These are phyloP conservation scores for Fusarium pininemorale DNA, from an alignment of 2,329 filamentous ascomycete species.

Conservation along the genomic window DNA sequence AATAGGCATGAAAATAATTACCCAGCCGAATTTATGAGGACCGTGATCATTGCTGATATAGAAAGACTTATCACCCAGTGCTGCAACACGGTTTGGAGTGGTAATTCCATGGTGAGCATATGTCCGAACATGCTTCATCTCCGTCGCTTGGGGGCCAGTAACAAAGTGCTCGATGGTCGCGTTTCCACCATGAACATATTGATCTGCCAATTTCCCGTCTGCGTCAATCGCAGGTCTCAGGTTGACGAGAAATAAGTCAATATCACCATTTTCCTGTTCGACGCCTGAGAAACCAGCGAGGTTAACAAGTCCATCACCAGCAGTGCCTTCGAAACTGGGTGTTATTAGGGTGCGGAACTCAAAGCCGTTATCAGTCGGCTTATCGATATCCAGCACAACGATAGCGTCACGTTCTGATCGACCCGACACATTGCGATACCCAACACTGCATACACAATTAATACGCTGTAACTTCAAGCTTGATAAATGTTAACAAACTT, in stretches of 20 bases:
- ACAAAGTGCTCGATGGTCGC: conserved; percentile 31
- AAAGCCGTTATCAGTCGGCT: conserved; percentile 31
- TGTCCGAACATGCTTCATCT: conserved; percentile 32
- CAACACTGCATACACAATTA: conserved; percentile 12
- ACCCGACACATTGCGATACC: conserved; percentile 38
- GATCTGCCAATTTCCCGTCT: conserved; percentile 9
- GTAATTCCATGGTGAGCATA: conserved; percentile 18
- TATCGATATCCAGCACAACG: conserved; percentile 47
- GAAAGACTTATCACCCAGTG: conserved; percentile 1
- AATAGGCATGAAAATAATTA: neutral
- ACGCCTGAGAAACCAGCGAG: conserved; percentile 45
- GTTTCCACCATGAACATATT: conserved; percentile 23
- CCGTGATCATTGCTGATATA: conserved; percentile 39
- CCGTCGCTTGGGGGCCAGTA: neutral
- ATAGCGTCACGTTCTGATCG: conserved; percentile 46
- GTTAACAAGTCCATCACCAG: conserved; percentile 44
- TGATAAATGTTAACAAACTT: conserved; percentile 6
- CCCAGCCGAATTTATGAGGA: conserved; percentile 20
- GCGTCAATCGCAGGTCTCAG: conserved; percentile 22
- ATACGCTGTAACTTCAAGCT: neutral
- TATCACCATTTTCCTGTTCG: conserved; percentile 30
- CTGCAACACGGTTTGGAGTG: conserved; percentile 37
- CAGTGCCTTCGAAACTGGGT: conserved; percentile 42
- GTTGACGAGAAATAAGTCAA: conserved; percentile 33
- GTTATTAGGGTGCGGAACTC: conserved; percentile 39